Evolutionary conservation across 345 rosid species (phyloP).

Genomic region (Abelmoschus esculentus): DNA sequence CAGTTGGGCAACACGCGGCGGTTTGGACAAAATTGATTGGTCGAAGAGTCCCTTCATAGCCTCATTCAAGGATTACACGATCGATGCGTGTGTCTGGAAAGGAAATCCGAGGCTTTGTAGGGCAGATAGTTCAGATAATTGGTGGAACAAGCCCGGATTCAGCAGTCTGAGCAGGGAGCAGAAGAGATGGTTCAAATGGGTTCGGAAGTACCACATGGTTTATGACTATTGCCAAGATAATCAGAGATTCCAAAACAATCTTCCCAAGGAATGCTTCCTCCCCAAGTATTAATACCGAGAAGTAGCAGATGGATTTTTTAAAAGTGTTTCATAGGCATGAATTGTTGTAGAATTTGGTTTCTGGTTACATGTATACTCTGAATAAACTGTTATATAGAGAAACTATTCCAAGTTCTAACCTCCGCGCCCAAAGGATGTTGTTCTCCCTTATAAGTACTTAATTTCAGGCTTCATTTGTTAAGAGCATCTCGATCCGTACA

Average conservation of each 20-base stretch:
- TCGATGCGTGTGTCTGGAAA: constrained; percentile 70
- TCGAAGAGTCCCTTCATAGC: constrained; percentile 66
- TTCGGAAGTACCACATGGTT: constrained; percentile 55
- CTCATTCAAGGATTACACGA: constrained; percentile 51
- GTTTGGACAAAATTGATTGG: constrained; percentile 69
- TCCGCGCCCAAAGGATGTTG: too few species aligned
- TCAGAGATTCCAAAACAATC: constrained; percentile 52
- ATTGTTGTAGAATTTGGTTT: too few species aligned
- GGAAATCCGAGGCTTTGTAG: constrained; percentile 56
- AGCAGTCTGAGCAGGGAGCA: constrained; percentile 43
- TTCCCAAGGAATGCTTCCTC: constrained; percentile 71
- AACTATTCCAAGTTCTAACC: too few species aligned
- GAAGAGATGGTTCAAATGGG: constrained; percentile 81
- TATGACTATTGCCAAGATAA: constrained; percentile 77
- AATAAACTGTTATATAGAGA: too few species aligned
- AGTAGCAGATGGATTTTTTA: neutral
- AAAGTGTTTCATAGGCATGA: neutral
- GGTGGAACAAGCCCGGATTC: constrained; percentile 62
- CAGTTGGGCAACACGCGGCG: constrained; percentile 84
- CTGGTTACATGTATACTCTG: too few species aligned
- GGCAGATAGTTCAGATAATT: constrained; percentile 37
- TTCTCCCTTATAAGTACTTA: too few species aligned
- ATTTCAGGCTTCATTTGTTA: too few species aligned
- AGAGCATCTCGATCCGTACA: too few species aligned
- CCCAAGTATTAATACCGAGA: constrained; percentile 40